Base-by-base conservation (phyloP, 768 basidiomycete genomes). In the Tulasnella sp. region DNA sequence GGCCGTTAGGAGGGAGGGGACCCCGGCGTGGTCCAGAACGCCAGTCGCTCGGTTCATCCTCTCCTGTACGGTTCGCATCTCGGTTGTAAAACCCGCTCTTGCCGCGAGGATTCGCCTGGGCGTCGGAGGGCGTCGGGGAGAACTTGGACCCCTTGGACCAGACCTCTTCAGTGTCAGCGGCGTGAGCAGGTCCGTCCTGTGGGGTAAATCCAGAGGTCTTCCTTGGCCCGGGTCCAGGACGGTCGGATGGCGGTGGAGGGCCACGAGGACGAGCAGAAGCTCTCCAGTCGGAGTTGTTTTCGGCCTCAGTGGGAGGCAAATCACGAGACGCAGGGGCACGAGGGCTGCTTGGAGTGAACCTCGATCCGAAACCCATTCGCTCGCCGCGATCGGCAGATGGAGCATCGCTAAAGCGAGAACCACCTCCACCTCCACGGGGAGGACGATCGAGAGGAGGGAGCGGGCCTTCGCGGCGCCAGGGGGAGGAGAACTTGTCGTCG, bases 401-500 rank as follows among this genome's bases (percentile, higher is more conserved):
- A 47, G 68, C 73, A 65, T 64, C 62, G 34, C 39, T 59, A 26
- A 36, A 72, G n/a, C 70, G 47, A 37, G 70, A 72, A n/a, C 52
- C 35, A 22, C 62, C 62, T 36, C 52, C 35, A 22, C 62, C 62
- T 36, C 62, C n/a, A 8, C 73, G 72, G 37, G 67, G 29, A 70
- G 70, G 67, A 63, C 63, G 41, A 35, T 67, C 72, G 34, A 44
- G 34, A 16, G 88, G 70, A 26, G 92, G 90, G 29, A 94, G 85
- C 64, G 95, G 95, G 0, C 90, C 93, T 17, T 93, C 89, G 72
- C 95, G 87, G 71, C 95, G 84, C 95, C 95, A 9, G 98, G 79
- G 3, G 97, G 84, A n/a, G 98, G 81, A 0, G 89, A 87, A 41
- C 84, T 85, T 0, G 85, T 80, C 1, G 89, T 86, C 7, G 91